Conservation (phyloP, 148 eudicot species). For the Vaccinium macrocarpon region DNA sequence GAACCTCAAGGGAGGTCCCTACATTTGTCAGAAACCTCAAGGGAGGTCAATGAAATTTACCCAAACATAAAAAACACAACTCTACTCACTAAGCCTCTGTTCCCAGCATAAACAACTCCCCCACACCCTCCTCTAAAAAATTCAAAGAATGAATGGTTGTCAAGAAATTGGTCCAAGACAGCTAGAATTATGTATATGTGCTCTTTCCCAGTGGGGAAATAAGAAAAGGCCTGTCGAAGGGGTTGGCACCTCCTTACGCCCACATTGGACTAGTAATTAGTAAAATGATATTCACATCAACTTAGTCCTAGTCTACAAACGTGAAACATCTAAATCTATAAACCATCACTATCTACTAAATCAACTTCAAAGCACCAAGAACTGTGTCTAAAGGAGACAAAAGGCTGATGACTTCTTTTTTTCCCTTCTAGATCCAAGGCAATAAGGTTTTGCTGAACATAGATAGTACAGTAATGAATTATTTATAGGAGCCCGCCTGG, state of each 20-base stretch:
- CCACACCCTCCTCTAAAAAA: not conserved
- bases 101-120: not conserved
- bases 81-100: not conserved
- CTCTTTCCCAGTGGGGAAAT: not conserved
- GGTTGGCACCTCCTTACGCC: not conserved
- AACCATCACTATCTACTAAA: not conserved
- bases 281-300: not conserved
- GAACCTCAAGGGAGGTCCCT: no score
- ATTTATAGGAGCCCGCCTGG: conserved; percentile 44
- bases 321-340: not conserved
- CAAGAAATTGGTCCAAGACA: not conserved
- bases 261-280: not conserved
- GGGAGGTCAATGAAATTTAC: no score
- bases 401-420: not conserved
- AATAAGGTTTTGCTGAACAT: not conserved
- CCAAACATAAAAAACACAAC: not conserved
- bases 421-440: not conserved
- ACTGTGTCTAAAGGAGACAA: not conserved
- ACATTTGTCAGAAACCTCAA: no score
- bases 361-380: not conserved
- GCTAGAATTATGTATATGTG: not conserved
- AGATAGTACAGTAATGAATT: not conserved
- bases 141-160: not conserved
- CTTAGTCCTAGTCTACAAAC: not conserved
- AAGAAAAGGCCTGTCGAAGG: not conserved